Evolutionary conservation across 2,329 filamentous ascomycete genomes (phyloP), one percentile per base, ranked within the genome.

Genomic region (Penicillium digitatum): DNA sequence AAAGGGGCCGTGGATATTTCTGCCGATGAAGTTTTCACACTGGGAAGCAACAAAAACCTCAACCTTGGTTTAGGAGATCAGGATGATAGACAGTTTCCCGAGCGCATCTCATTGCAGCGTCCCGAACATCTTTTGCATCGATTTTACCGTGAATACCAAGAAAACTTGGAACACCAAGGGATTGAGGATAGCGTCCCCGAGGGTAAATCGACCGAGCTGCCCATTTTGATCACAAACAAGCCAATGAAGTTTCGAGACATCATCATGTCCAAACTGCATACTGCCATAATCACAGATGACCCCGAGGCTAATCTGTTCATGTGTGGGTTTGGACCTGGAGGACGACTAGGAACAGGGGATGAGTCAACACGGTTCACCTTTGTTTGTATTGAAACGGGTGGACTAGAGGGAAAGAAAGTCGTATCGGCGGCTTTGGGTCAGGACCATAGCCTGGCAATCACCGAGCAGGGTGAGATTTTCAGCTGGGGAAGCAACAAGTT

Each of bases 31-130:
- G 77, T 96, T 0, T 97, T 90, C 66, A 87, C 90, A 1, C 96
- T 97, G 73, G 94, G 94, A 47, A 97, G 92, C 74, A 99, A 96
- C 74, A 95, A 94, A 68, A 99, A 99, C 64, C 76, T 95, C 10
- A 94, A 89, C 0, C 82, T 99, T 22, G 94, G 94, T 1, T 87
- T 97, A 57, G 92, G 92, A n/a, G 92, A 99, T 68, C 88, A 95
- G 66, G 91, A 96, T 70, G 93, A 99, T 69, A 86, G 94, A 3
- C 92, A 97, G 61, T 95, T 88, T 66, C 94, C 94, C 0, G 94
- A 97, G 70, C 87, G 90, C 10, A 85, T 96, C 11, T 78, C 81
- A 31, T 73, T 97, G 32, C 83, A 85, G 52, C 85, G 93, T 16
- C 90, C 94, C 0, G 86, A 89, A 24, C 85, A 90, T 67, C 79